A percentile compares a stretch with the other conserved stretches of the same genome.
phyloP scores from a whole-genome alignment of 345 rosid genomes.

The Boechera stricta region DNA sequence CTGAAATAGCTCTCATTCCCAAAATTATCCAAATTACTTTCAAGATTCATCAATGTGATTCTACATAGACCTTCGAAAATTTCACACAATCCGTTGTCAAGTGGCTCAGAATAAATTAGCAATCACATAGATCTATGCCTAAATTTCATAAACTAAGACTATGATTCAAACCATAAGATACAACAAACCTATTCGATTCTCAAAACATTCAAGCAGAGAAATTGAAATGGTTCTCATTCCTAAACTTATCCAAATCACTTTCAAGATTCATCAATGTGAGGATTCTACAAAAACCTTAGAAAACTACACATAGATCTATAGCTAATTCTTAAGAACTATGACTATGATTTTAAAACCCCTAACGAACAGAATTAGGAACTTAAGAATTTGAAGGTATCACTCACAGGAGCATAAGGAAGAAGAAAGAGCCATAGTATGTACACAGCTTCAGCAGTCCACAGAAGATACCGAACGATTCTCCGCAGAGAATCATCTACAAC shows the following conservation, averaged over 20 bases:
- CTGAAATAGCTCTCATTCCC: not conserved
- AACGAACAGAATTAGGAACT: not conserved
- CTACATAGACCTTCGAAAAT: not conserved
- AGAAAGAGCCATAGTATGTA: conserved; percentile 93
- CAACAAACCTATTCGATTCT: not conserved
- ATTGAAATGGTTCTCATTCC: conserved; percentile 2
- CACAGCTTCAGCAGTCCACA: conserved; percentile 79
- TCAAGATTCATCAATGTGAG: not conserved
- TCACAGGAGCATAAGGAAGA: conserved; percentile 89
- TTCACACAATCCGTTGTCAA: not conserved
- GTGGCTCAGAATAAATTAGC: not conserved
- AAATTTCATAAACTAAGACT: not conserved
- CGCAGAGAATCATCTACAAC: conserved; percentile 38
- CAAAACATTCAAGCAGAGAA: not conserved
- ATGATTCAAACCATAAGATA: not conserved
- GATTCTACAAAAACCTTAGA: not conserved
- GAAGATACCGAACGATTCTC: conserved; percentile 51
- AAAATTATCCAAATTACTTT: not conserved
- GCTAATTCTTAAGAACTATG: not conserved
- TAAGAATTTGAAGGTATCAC: conserved; percentile 5
- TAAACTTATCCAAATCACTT: no score
- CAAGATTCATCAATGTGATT: not conserved
- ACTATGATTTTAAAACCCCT: not conserved
- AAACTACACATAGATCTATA: not conserved
- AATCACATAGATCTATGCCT: not conserved